Base-by-base conservation (phyloP, 176 grass and related monocot genomes). In the Musa acuminata region DNA sequence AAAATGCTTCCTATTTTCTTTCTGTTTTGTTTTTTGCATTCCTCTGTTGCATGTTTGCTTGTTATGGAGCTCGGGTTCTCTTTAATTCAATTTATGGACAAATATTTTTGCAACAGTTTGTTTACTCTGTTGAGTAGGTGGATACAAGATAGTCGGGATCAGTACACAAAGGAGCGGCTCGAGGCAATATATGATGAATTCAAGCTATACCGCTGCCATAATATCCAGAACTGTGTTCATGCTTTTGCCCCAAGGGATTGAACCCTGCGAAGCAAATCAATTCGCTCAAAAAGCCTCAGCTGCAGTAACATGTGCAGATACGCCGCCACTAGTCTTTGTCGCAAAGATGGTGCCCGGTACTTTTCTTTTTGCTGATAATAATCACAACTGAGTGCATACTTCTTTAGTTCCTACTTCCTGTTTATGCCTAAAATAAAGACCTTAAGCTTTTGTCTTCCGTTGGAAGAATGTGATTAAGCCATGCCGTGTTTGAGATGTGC, bases 81-180 rank as follows among this genome's bases (percentile, higher is more conserved):
- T 3, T 43, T 43, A 43, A 43, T 43, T 43, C 35, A 43, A 43
- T 43, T 19, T 65, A 8, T 65, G 10, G 12, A 12, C 23, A 27
- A 11, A 24, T 65, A 25, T 25, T 13, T 65, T 25, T 2, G 1
- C 21, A 65, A n/a, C 25, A 22, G 11, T 3, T 65, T 65, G 63
- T 65, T 65, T 25, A 13, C 11, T 24, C 12, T 75, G 27, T 76
- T 52, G 43, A 48, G 23, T 77, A 96, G 93, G 83, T 96, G 93
- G 93, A 92, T 96, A 68, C 93, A 96, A 64, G 93, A 96, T 54
- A 96, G 93, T 79, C 93, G 89, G 82, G 93, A 92, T 50, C 83
- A 96, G 81, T 96, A 79, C 85, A 96, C 89, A 0, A 87, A 87
- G 79, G 93, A 96, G 87, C 84, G 93, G 10, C 79, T 96, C 43